Conservation (phyloP, 2,329 filamentous ascomycete genomes). For the Sarocladium brachiariae region DNA sequence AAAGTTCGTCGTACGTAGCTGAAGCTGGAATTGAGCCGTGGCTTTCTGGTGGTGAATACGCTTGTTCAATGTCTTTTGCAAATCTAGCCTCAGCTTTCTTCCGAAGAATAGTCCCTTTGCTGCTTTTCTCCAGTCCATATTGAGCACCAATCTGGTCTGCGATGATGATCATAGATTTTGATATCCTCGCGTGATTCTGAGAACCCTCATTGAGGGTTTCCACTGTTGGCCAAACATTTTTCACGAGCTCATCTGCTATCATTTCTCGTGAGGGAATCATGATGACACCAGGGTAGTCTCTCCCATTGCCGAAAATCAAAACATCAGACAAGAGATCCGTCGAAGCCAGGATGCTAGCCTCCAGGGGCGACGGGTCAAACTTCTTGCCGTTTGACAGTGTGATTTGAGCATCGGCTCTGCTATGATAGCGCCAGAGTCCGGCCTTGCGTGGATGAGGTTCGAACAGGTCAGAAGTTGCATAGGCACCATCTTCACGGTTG, state of each 20-base stretch:
- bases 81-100: slow-evolving; percentile 44
- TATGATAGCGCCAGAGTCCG: slow-evolving; percentile 41
- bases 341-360: slow-evolving; percentile 44
- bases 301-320: slow-evolving; percentile 54
- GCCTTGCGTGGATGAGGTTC: slow-evolving; percentile 38
- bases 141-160: slow-evolving; percentile 20
- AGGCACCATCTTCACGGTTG: slow-evolving; percentile 53
- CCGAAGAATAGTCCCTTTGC: slow-evolving; percentile 54
- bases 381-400: slow-evolving; percentile 61
- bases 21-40: slow-evolving; percentile 7
- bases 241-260: slow-evolving; percentile 30
- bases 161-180: slow-evolving; percentile 42
- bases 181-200: slow-evolving; percentile 44
- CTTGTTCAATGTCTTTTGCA: slow-evolving; percentile 34
- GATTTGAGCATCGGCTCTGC: slow-evolving; percentile 54
- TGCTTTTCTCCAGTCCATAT: slow-evolving; percentile 47
- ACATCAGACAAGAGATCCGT: slow-evolving; percentile 40
- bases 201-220: slow-evolving; percentile 40
- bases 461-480: slow-evolving; percentile 58
- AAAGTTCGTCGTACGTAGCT: slow-evolving; percentile 28
- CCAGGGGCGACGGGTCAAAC: slow-evolving; percentile 57
- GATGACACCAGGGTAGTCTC: slow-evolving; percentile 48
- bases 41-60: slow-evolving; percentile 29
- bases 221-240: slow-evolving; percentile 34
- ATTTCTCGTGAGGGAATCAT: slow-evolving; percentile 36